Base-by-base conservation (phyloP, 768 basidiomycete species). In the Boletus rex-veris region DNA sequence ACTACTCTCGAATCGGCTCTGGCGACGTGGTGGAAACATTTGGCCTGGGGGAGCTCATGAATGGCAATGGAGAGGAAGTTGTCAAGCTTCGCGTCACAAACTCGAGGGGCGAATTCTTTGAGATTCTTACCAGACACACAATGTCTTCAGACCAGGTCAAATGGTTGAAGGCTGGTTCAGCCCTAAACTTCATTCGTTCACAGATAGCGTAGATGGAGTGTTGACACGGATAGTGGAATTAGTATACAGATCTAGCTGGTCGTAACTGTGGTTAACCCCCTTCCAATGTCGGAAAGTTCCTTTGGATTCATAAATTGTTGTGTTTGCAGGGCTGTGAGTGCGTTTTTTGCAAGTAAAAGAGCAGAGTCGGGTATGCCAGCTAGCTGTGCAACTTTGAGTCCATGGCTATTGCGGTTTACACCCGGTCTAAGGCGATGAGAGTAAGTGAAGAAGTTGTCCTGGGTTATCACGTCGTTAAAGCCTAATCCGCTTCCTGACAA, bases 361-460 rank as follows among this genome's bases (percentile, higher is more conserved):
- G 81, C 85, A 7, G 77, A 65, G 9, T 73, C 55, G 1, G 93
- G 94, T 74, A 97, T 81, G 11, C 92, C 91, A 16, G 92, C 94
- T 12, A 96, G 71, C 43, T 86, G 81, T 10, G 95, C 95, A 28
- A 95, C 92, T 66, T 91, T 92, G 50, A 97, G 71, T 1, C 90
- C 95, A 64, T 97, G 95, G 48, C 93, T 95, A 59, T 95, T 82
- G 51, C 85, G 80, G 69, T 95, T 98, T 48, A 98, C 83, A 0
- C 95, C 95, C 5, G 88, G 86, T 43, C 77, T 74, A 38, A 98
- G 71, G 31, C 80, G 80, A 64, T 97, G 92, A 8, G 89, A 86
- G 67, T 95, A 98, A 0, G 88, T 74, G 68, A 96, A 95, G 52
- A 81, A 82, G 11, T 78, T 81, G 60, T 88, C 83, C 90, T 94